These are phyloP conservation scores for Cladophialophora immunda DNA, from an alignment of 2,329 filamentous ascomycete genomes.

Conservation along the genomic window DNA sequence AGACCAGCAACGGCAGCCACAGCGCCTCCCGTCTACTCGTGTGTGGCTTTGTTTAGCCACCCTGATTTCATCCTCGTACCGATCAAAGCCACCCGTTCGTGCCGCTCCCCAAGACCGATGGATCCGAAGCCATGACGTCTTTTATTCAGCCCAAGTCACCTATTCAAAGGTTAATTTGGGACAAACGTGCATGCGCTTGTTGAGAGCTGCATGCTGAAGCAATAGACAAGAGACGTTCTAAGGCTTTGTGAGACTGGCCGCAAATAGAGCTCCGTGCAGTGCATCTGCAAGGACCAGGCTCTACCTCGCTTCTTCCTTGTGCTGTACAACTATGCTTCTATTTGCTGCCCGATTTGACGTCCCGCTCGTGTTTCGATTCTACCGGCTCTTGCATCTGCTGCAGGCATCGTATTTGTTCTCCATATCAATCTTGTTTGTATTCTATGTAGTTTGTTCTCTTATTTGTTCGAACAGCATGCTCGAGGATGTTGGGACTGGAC, in stretches of 20 bases:
- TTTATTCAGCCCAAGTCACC: neutral
- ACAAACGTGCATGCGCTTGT: slow-evolving; percentile 2
- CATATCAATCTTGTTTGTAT: slow-evolving; percentile 62
- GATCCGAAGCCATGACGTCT: slow-evolving; percentile 10
- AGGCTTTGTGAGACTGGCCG: slow-evolving; percentile 46
- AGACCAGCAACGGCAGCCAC: neutral
- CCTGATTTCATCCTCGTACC: slow-evolving; percentile 5
- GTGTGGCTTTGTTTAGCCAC: slow-evolving; percentile 6
- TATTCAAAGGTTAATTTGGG: neutral
- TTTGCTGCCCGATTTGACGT: slow-evolving; percentile 67
- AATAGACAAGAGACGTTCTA: neutral
- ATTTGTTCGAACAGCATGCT: slow-evolving; percentile 61
- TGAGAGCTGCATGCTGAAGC: neutral
- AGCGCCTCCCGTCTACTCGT: neutral
- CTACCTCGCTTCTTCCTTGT: slow-evolving; percentile 66
- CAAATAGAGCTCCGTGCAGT: slow-evolving; percentile 64
- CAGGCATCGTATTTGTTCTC: too few species aligned
- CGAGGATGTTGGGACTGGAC: slow-evolving; percentile 60
- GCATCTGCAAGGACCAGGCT: slow-evolving; percentile 64
- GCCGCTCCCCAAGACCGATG: neutral
- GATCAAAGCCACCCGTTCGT: slow-evolving; percentile 8
- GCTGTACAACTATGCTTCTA: slow-evolving; percentile 63
- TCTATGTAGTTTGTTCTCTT: slow-evolving; percentile 64
- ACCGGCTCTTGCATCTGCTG: slow-evolving; percentile 74
- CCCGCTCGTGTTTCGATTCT: slow-evolving; percentile 68